Percentiles rank a stretch among this genome's conserved stretches.
phyloP scores from a whole-genome alignment of 1,284 basidiomycete species.

The Trichosporon coremiiforme region DNA sequence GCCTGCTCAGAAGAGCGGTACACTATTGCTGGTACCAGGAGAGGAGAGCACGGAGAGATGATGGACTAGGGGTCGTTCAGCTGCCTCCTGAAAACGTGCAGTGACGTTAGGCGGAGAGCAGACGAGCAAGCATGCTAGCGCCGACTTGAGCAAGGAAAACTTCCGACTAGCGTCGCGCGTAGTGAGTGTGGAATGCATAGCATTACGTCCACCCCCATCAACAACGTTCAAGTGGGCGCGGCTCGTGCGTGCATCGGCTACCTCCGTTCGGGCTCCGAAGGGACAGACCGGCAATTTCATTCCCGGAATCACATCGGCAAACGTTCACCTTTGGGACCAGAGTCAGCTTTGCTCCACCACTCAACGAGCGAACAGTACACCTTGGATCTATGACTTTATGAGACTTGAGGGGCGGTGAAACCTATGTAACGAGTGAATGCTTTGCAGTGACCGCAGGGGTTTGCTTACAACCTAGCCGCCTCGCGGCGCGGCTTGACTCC shows the following conservation, averaged over 20 bases:
- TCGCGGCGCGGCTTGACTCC: slow-evolving; percentile 23
- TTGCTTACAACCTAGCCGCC: neutral
- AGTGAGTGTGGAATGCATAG: neutral
- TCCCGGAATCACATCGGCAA: neutral
- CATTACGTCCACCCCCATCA: neutral
- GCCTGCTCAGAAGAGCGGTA: neutral
- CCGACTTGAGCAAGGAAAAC: neutral
- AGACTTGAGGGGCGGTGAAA: neutral
- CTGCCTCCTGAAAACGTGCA: no score
- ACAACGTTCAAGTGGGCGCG: neutral
- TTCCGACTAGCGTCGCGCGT: neutral
- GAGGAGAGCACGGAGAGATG: no score
- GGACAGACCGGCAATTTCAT: neutral
- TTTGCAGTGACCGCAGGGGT: no score
- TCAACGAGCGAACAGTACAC: neutral
- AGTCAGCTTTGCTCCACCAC: neutral
- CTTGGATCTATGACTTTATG: neutral
- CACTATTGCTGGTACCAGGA: neutral
- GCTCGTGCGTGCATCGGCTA: neutral
- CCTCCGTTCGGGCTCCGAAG: neutral
- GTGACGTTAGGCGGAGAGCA: neutral
- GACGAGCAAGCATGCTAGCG: neutral
- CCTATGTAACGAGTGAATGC: neutral
- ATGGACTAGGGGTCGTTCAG: neutral
- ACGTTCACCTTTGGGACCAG: neutral